A percentile compares a stretch with the other conserved stretches of the same genome.
Conservation (phyloP, 208 protist genomes). For the Acanthamoeba triangularis region DNA sequence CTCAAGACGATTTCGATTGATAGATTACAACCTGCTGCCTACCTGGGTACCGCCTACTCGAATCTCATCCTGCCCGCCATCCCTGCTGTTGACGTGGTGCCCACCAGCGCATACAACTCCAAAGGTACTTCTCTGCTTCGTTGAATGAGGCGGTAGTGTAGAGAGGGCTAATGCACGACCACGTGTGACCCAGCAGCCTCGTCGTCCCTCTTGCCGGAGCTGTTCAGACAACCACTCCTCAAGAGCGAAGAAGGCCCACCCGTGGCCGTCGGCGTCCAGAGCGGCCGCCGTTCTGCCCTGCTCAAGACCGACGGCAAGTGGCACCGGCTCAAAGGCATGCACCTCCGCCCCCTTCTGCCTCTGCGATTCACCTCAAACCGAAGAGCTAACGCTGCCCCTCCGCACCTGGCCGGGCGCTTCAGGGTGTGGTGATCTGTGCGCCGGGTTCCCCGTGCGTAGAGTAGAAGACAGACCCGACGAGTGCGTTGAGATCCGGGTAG, state of each 20-base stretch:
- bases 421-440: slow-evolving; percentile 77
- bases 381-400: not conserved
- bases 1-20: not conserved
- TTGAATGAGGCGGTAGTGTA: not conserved
- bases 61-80: slow-evolving; percentile 62
- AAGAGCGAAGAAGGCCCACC: slow-evolving; percentile 44
- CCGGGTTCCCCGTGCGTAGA: slow-evolving; percentile 52
- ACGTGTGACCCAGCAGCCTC: not conserved
- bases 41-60: not conserved
- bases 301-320: slow-evolving; percentile 68
- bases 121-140: not conserved
- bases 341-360: not conserved
- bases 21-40: not conserved
- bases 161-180: not conserved
- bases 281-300: slow-evolving; percentile 72
- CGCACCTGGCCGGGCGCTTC: not conserved
- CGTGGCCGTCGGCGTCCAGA: slow-evolving; percentile 61
- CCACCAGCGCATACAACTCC: not conserved
- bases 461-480: slow-evolving; percentile 42
- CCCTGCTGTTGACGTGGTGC: slow-evolving; percentile 34
- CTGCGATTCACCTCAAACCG: not conserved
- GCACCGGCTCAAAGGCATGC: slow-evolving; percentile 73
- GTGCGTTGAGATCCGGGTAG: not conserved
- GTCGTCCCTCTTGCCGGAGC: not conserved
- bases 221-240: slow-evolving; percentile 48